A percentile compares a stretch with the other conserved stretches of the same genome.
Evolutionary conservation across 2,329 filamentous ascomycete genomes (phyloP).

Genomic region (Aspergillus texensis): DNA sequence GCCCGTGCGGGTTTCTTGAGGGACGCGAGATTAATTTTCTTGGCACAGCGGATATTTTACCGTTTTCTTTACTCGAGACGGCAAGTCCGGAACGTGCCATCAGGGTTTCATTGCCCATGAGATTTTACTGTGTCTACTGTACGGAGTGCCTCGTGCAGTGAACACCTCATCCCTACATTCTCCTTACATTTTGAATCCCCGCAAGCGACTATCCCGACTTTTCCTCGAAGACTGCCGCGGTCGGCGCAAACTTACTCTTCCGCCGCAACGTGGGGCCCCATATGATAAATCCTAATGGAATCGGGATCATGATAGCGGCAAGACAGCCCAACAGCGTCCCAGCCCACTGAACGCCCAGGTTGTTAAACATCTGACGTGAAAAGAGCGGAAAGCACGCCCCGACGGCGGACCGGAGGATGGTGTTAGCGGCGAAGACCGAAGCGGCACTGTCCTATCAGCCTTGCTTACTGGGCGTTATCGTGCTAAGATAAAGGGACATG

Average conservation of each 20-base stretch:
- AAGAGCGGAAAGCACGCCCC: slow-evolving; percentile 42
- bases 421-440: slow-evolving; percentile 43
- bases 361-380: slow-evolving; percentile 40
- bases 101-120: background rate
- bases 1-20: background rate
- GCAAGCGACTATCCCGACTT: slow-evolving; percentile 7
- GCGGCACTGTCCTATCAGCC: slow-evolving; percentile 33
- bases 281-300: slow-evolving; percentile 37
- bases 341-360: slow-evolving; percentile 42
- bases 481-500: background rate
- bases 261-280: slow-evolving; percentile 34
- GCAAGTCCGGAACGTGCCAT: background rate
- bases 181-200: background rate
- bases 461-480: background rate
- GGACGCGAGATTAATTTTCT: background rate
- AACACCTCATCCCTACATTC: background rate
- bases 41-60: background rate
- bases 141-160: background rate
- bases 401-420: slow-evolving; percentile 40
- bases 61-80: background rate
- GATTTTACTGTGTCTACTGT: background rate
- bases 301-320: slow-evolving; percentile 41
- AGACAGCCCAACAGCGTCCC: slow-evolving; percentile 42
- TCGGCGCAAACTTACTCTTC: slow-evolving; percentile 32
- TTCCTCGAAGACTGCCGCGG: slow-evolving; percentile 17